Conservation (phyloP, 495 filamentous ascomycete species). For the Penicillium simplicissimum region DNA sequence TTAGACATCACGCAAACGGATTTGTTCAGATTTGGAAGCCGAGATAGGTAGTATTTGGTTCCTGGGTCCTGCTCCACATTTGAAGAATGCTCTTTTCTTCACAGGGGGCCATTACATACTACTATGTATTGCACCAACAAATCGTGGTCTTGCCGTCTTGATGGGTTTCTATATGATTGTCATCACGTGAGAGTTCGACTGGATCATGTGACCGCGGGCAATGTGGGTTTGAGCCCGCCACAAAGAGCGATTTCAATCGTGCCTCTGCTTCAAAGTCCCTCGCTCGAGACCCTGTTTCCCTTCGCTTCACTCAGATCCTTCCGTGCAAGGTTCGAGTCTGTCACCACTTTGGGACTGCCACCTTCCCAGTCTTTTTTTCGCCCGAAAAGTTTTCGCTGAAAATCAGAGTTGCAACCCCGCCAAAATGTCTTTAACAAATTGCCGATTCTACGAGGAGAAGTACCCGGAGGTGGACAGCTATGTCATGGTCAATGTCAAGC, state of each 20-base stretch:
- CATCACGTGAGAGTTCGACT: slow-evolving; percentile 32
- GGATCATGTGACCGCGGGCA: slow-evolving; percentile 20
- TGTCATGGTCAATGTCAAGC: slow-evolving; percentile 98
- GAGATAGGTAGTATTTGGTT: too few relatives aligned
- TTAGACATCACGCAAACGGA: too few relatives aligned
- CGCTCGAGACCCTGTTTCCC: slow-evolving; percentile 10
- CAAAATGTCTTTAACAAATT: slow-evolving; percentile 96
- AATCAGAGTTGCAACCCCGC: slow-evolving; percentile 48
- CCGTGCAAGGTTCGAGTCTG: slow-evolving; percentile 6
- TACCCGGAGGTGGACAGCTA: slow-evolving; percentile 98
- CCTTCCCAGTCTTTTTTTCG: slow-evolving; percentile 21
- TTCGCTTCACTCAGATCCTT: slow-evolving; percentile 16
- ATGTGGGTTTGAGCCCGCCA: slow-evolving; percentile 51
- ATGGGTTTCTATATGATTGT: neutral
- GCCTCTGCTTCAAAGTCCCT: slow-evolving; percentile 28
- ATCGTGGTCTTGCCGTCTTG: too few relatives aligned
- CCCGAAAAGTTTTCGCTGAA: slow-evolving; percentile 25
- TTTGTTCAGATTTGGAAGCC: too few relatives aligned
- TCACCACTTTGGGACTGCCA: slow-evolving; percentile 20
- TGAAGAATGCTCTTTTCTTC: too few relatives aligned
- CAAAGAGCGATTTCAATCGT: slow-evolving; percentile 43
- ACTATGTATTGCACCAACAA: too few relatives aligned
- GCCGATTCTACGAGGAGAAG: slow-evolving; percentile 97
- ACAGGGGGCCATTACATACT: too few relatives aligned
- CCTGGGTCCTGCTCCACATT: too few relatives aligned